Percentiles rank a stretch among this genome's conserved stretches.
These are phyloP conservation scores for Nicotiana benthamiana DNA, from an alignment of 257 asterid species.

Conservation along the genomic window DNA sequence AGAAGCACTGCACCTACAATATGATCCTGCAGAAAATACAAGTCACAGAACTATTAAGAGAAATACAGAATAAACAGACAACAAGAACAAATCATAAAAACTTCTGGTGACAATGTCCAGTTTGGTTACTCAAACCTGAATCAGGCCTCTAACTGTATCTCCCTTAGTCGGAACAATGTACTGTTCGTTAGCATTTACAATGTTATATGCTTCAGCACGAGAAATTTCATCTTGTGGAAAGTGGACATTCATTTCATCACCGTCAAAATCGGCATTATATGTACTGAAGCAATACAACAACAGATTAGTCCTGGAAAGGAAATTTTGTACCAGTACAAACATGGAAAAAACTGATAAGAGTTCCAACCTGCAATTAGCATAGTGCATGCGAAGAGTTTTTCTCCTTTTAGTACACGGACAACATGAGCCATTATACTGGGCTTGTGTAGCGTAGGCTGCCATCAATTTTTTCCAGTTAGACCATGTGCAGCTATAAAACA, in stretches of 20 bases:
- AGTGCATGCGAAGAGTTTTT: conserved; percentile 97
- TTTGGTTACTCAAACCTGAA: conserved; percentile 62
- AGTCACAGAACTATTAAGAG: conserved; percentile 6
- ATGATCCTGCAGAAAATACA: conserved; percentile 61
- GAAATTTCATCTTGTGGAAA: conserved; percentile 99
- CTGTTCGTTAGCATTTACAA: conserved; percentile 95
- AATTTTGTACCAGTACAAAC: conserved; percentile 8
- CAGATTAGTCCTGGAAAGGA: conserved; percentile 17
- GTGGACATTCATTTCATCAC: conserved; percentile 98
- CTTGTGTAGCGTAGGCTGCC: conserved; percentile 98
- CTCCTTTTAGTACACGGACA: conserved; percentile 94
- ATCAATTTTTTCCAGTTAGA: conserved; percentile 12
- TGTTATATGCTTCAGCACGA: conserved; percentile 97
- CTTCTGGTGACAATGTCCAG: neutral
- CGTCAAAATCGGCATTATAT: conserved; percentile 98
- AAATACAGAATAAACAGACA: neutral
- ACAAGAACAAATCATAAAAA: neutral
- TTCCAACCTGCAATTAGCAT: conserved; percentile 97
- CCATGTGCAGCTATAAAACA: conserved; percentile 7
- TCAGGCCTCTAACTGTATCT: conserved; percentile 94
- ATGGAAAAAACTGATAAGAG: neutral
- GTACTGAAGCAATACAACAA: conserved; percentile 48
- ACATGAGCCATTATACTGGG: conserved; percentile 99
- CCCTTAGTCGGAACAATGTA: conserved; percentile 97
- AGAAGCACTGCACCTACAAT: conserved; percentile 86